Percentiles rank a stretch among this genome's conserved stretches.
phyloP scores from a whole-genome alignment of 192 early-diverging fungal genomes.

The Backusella tarrabulga region DNA sequence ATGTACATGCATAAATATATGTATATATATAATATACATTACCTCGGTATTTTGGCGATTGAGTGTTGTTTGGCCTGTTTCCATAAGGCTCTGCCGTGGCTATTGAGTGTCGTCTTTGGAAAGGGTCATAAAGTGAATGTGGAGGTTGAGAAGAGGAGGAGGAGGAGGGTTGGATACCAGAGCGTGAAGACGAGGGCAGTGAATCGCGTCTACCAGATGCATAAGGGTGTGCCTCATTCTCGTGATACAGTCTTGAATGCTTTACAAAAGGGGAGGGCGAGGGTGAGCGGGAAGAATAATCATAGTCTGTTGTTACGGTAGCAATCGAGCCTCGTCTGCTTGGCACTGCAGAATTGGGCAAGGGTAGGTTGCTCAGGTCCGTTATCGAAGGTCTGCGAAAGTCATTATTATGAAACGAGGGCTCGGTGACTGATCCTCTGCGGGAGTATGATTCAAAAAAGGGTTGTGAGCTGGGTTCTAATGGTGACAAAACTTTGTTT shows the following conservation, averaged over 20 bases:
- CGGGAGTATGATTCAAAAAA: conserved; percentile 23
- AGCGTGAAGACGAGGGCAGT: not conserved
- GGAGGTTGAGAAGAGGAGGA: not conserved
- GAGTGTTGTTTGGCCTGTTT: not conserved
- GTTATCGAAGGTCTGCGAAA: conserved; percentile 28
- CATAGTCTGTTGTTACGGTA: conserved; percentile 27
- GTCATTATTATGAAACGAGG: conserved; percentile 18
- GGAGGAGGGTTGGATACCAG: not conserved
- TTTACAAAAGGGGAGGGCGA: conserved; percentile 30
- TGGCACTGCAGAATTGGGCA: conserved; percentile 20
- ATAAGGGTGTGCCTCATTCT: not conserved
- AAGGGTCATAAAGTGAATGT: conserved; percentile 30
- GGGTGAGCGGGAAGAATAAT: conserved; percentile 33
- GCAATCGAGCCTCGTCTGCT: conserved; percentile 31
- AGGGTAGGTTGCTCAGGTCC: conserved; percentile 30
- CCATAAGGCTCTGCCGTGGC: conserved; percentile 23
- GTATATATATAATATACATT: not conserved
- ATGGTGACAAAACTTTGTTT: conserved; percentile 18
- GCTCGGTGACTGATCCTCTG: conserved; percentile 31
- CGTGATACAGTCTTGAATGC: not conserved
- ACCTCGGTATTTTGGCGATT: conserved; percentile 9
- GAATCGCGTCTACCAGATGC: conserved; percentile 11
- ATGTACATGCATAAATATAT: not conserved
- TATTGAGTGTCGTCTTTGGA: conserved; percentile 39
- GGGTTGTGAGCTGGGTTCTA: conserved; percentile 31